phyloP scores from a whole-genome alignment of 768 basidiomycete genomes.

The Calocybe cyanea region DNA sequence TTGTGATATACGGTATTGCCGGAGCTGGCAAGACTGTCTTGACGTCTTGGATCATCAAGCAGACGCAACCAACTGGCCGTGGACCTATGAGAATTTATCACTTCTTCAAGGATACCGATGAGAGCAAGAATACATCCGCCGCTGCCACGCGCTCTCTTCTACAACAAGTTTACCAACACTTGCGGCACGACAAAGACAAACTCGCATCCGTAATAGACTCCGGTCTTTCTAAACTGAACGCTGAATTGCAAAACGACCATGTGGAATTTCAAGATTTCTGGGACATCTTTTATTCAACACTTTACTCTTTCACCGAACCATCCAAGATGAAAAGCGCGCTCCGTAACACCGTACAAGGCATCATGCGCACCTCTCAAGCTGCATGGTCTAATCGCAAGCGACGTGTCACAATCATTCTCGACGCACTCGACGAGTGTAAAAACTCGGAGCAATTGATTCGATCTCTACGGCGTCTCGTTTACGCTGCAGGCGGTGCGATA shows the following conservation, averaged over 20 bases:
- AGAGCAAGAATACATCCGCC: not conserved
- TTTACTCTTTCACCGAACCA: no score
- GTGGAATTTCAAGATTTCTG: not conserved
- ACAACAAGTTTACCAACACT: not conserved
- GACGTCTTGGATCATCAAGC: slow-evolving; percentile 2
- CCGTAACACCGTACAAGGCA: no score
- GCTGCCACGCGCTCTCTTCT: slow-evolving; percentile 1
- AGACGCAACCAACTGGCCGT: not conserved
- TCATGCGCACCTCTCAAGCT: no score
- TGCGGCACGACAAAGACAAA: not conserved
- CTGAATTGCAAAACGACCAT: not conserved
- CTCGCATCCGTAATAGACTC: not conserved
- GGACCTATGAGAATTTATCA: not conserved
- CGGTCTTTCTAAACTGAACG: not conserved
- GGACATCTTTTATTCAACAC: slow-evolving; percentile 1
- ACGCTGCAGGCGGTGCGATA: not conserved
- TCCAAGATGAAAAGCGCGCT: no score
- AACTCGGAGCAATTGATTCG: not conserved
- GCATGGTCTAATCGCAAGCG: not conserved
- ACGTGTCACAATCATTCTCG: not conserved
- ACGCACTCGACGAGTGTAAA: slow-evolving; percentile 6
- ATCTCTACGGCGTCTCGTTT: not conserved
- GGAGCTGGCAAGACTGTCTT: slow-evolving; percentile 5
- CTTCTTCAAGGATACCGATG: slow-evolving; percentile 2
- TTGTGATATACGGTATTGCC: slow-evolving; percentile 3